These are phyloP conservation scores for Funneliformis caledonium DNA, from an alignment of 371 early-diverging fungal species.

Conservation along the genomic window DNA sequence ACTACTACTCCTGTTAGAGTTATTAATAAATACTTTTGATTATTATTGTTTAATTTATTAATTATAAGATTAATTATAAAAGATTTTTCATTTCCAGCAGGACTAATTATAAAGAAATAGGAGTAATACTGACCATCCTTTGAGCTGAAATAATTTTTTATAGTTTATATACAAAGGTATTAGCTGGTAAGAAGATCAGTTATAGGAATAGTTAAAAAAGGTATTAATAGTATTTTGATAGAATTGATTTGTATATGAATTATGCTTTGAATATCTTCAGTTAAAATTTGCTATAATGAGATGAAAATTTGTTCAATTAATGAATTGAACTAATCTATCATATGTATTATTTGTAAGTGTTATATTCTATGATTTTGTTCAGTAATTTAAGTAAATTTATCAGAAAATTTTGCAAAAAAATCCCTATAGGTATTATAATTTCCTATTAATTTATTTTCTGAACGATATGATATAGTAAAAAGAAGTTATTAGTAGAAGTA, in stretches of 20 bases:
- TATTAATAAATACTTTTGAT: slow-evolving; percentile 12
- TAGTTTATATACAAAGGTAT: slow-evolving; percentile 12
- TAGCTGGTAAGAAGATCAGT: neutral
- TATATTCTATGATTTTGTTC: neutral
- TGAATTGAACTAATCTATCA: neutral
- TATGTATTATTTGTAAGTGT: neutral
- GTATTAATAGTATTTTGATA: neutral
- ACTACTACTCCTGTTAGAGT: slow-evolving; percentile 21
- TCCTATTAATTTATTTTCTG: neutral
- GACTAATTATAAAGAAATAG: slow-evolving; percentile 8
- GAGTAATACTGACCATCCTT: neutral
- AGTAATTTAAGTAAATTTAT: neutral
- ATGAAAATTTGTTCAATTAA: neutral
- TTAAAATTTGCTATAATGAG: neutral
- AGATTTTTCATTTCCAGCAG: slow-evolving; percentile 18
- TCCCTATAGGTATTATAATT: slow-evolving; percentile 3
- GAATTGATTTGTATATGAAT: slow-evolving; percentile 12
- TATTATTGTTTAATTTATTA: neutral
- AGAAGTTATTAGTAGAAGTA: slow-evolving; percentile 21
- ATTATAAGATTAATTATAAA: neutral
- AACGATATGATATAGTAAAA: neutral
- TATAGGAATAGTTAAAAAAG: neutral
- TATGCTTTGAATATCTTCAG: neutral
- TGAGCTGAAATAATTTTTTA: neutral
- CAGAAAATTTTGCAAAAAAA: neutral